Percentiles rank a stretch among this genome's conserved stretches.
Conservation (phyloP, 1,284 basidiomycete species). For the Marasmius sp. region DNA sequence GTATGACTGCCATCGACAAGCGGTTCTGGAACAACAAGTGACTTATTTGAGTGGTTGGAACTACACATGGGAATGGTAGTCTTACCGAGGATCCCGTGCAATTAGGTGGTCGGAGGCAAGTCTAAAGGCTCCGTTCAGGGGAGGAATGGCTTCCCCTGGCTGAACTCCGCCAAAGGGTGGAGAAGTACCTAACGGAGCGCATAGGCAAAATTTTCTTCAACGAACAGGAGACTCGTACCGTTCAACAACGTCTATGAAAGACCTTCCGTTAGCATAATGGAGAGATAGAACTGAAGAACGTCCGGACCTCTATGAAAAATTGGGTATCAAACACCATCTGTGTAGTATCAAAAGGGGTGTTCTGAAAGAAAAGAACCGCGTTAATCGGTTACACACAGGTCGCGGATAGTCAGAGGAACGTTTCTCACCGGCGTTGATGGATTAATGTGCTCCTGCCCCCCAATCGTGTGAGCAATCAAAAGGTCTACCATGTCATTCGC, state of each 20-base stretch:
- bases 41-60: constrained; percentile 9
- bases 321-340: constrained; percentile 36
- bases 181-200: constrained; percentile 28
- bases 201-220: background rate
- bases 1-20: constrained; percentile 37
- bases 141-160: constrained; percentile 27
- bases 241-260: background rate
- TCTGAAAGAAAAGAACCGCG: too few relatives aligned
- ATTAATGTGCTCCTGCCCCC: constrained; percentile 26
- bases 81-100: background rate
- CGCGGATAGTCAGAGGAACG: too few relatives aligned
- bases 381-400: too few relatives aligned
- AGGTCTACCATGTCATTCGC: constrained; percentile 37
- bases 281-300: too few relatives aligned
- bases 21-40: constrained; percentile 21
- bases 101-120: constrained; percentile 31
- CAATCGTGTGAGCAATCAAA: constrained; percentile 36
- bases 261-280: too few relatives aligned
- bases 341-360: constrained; percentile 32
- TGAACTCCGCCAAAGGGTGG: constrained; percentile 29
- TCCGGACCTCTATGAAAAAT: constrained; percentile 36
- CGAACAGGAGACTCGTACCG: background rate
- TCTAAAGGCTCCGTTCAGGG: constrained; percentile 31
- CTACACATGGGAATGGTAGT: background rate
- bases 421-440: background rate